These are phyloP conservation scores for Leptographium procerum DNA, from an alignment of 2,329 filamentous ascomycete species.

Conservation along the genomic window DNA sequence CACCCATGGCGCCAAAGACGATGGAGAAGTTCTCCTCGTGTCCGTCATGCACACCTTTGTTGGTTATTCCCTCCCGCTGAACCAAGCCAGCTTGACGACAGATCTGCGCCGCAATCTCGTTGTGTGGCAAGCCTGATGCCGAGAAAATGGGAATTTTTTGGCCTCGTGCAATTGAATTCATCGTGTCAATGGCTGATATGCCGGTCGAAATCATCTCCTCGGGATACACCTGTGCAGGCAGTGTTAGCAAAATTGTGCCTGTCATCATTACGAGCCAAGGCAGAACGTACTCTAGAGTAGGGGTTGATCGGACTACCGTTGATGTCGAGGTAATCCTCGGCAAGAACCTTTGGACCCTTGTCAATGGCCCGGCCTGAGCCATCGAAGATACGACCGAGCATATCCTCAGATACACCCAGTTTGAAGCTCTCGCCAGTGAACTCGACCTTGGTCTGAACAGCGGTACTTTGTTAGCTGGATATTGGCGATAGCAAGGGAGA, in stretches of 20 bases:
- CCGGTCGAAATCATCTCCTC: constrained; percentile 99
- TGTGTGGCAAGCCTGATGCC: constrained; percentile 93
- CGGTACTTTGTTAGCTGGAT: neutral
- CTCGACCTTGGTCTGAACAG: constrained; percentile 78
- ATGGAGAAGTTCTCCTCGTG: constrained; percentile 99
- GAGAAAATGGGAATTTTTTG: constrained; percentile 99
- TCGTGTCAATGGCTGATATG: constrained; percentile 98
- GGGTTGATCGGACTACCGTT: constrained; percentile 99
- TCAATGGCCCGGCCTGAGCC: constrained; percentile 96
- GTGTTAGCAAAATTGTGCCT: constrained; percentile 10
- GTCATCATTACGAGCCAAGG: neutral
- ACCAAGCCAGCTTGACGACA: constrained; percentile 94
- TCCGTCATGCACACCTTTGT: constrained; percentile 90
- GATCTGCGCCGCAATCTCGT: constrained; percentile 98
- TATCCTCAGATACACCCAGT: constrained; percentile 97
- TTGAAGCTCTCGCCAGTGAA: constrained; percentile 96
- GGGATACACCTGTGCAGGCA: constrained; percentile 64
- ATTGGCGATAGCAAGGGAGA: neutral
- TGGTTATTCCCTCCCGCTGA: constrained; percentile 62
- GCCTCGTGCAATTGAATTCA: constrained; percentile 95
- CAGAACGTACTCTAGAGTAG: constrained; percentile 68
- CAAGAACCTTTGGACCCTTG: constrained; percentile 95
- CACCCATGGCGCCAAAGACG: constrained; percentile 99
- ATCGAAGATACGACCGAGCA: constrained; percentile 98
- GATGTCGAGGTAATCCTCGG: constrained; percentile 97